Conservation (phyloP, 306 rosid genomes). For the Arachis hypogaea region DNA sequence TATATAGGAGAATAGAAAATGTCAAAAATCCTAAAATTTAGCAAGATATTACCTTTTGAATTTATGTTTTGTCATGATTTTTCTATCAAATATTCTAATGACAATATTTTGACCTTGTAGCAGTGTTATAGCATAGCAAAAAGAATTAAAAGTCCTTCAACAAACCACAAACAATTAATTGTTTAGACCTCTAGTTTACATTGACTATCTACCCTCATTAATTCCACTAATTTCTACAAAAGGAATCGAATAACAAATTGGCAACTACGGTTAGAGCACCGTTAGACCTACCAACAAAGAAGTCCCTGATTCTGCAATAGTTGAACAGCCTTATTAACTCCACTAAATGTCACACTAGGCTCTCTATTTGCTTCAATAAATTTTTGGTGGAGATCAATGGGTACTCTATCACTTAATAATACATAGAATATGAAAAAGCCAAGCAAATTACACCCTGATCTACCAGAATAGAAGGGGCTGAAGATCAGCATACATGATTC, state of each 20-base stretch:
- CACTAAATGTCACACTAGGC: constrained; percentile 69
- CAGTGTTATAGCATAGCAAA: too few relatives aligned
- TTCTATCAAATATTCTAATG: too few relatives aligned
- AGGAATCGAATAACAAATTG: constrained; percentile 15
- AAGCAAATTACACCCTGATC: not conserved
- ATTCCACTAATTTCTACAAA: not conserved
- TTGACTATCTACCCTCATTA: not conserved
- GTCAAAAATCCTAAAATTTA: too few relatives aligned
- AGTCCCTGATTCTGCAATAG: constrained; percentile 96
- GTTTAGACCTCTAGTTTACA: too few relatives aligned
- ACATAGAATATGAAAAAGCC: constrained; percentile 20
- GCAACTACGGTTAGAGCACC: constrained; percentile 42
- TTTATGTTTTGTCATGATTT: too few relatives aligned
- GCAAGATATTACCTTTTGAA: too few relatives aligned
- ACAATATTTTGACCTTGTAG: too few relatives aligned
- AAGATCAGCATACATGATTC: constrained; percentile 63
- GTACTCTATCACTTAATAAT: not conserved
- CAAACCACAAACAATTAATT: too few relatives aligned
- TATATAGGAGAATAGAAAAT: too few relatives aligned
- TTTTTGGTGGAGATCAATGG: constrained; percentile 50
- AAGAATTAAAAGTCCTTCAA: too few relatives aligned
- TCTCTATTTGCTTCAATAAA: constrained; percentile 86
- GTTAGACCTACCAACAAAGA: constrained; percentile 91
- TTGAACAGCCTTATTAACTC: constrained; percentile 76
- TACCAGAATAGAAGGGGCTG: not conserved